phyloP scores from a whole-genome alignment of 179 eudicot genomes.

The Dionaea muscipula region DNA sequence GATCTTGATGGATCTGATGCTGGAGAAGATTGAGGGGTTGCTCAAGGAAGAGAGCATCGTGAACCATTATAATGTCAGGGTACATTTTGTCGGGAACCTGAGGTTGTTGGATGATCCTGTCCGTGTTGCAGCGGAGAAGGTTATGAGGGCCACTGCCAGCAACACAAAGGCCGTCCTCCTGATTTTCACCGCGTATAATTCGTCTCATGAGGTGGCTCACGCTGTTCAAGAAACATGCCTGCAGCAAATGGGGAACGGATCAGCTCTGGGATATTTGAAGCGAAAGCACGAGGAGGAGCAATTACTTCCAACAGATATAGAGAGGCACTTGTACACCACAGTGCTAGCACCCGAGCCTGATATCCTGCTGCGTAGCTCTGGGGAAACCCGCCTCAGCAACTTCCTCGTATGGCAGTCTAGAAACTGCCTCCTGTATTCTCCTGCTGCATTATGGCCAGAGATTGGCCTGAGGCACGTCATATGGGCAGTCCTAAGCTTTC shows the following conservation, averaged over 20 bases:
- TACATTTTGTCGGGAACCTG: conserved; percentile 52
- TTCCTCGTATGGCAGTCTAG: conserved; percentile 68
- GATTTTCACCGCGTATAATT: conserved; percentile 56
- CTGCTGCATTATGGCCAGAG: conserved; percentile 66
- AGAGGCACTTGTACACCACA: conserved; percentile 42
- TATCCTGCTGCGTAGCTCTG: conserved; percentile 55
- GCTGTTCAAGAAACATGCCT: conserved; percentile 44
- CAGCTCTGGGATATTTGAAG: conserved; percentile 11
- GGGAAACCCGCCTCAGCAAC: conserved; percentile 69
- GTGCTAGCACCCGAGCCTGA: conserved; percentile 54
- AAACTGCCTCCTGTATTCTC: conserved; percentile 37
- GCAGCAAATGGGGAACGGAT: conserved; percentile 22
- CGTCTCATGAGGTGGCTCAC: conserved; percentile 56
- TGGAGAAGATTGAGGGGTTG: conserved; percentile 48
- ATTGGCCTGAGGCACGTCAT: conserved; percentile 46
- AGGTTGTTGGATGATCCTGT: conserved; percentile 39
- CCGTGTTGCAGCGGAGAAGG: conserved; percentile 48
- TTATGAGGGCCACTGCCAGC: conserved; percentile 43
- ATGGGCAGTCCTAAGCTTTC: conserved; percentile 43
- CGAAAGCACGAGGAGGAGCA: conserved; percentile 10
- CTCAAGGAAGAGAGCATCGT: conserved; percentile 49
- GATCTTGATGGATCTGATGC: conserved; percentile 48
- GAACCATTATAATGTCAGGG: conserved; percentile 49
- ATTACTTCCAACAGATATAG: conserved; percentile 30
- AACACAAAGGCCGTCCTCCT: conserved; percentile 48